phyloP scores from a whole-genome alignment of 1,284 basidiomycete genomes.

The Naganishia cerealis region DNA sequence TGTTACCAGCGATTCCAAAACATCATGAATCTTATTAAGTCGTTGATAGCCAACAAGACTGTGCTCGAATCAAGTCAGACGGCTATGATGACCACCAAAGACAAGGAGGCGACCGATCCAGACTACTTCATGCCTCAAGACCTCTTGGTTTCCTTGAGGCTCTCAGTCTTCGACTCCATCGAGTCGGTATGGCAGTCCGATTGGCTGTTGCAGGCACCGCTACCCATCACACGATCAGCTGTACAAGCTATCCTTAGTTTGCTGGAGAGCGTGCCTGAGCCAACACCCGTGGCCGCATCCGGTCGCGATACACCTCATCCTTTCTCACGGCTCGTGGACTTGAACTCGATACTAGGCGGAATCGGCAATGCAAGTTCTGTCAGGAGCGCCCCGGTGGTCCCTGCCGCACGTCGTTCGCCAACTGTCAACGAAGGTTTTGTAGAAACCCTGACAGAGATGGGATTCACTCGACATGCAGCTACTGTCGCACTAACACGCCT shows the following conservation, averaged over 20 bases:
- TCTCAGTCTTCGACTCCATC: conserved; percentile 68
- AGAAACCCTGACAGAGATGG: conserved; percentile 89
- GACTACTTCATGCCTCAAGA: conserved; percentile 79
- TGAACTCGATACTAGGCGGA: conserved; percentile 21
- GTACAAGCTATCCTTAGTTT: conserved; percentile 79
- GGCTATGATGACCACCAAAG: conserved; percentile 54
- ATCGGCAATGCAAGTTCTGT: conserved; percentile 19
- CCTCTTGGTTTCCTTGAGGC: conserved; percentile 78
- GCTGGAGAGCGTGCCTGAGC: conserved; percentile 74
- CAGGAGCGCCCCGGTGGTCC: conserved; percentile 7
- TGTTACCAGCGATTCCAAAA: conserved; percentile 65
- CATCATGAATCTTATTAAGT: conserved; percentile 72
- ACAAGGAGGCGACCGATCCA: conserved; percentile 71
- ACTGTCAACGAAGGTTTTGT: conserved; percentile 57
- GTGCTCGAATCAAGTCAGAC: conserved; percentile 86
- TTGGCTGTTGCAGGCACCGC: conserved; percentile 76
- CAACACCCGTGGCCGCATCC: conserved; percentile 43
- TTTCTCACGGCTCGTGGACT: conserved; percentile 32
- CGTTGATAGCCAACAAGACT: conserved; percentile 74
- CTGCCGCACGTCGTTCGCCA: conserved; percentile 25
- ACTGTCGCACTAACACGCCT: conserved; percentile 78
- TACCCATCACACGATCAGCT: conserved; percentile 70
- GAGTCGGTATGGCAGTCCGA: conserved; percentile 74
- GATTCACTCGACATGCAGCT: conserved; percentile 82
- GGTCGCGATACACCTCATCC: conserved; percentile 39